Conservation (phyloP, 306 rosid species). For the Gynostemma pentaphyllum region DNA sequence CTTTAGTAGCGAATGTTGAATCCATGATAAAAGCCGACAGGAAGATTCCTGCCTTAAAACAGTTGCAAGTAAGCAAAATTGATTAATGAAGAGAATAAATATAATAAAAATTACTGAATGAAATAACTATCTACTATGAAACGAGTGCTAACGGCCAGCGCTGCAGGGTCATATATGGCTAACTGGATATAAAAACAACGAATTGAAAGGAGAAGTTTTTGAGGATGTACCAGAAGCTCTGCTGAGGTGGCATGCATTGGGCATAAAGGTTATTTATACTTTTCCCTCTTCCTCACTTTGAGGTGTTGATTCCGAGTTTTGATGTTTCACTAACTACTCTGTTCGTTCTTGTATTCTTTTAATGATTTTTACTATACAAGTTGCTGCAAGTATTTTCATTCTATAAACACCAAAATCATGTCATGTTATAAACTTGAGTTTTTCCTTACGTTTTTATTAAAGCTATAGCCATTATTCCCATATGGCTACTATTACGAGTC, state of each 20-base stretch:
- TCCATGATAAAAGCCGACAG: slow-evolving; percentile 95
- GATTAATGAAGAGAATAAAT: not conserved
- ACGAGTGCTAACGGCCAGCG: slow-evolving; percentile 17
- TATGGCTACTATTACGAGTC: not conserved
- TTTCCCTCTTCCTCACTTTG: slow-evolving; percentile 4
- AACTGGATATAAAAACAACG: slow-evolving; percentile 73
- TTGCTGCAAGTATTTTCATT: not conserved
- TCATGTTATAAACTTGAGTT: not conserved
- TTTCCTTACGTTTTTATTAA: not conserved
- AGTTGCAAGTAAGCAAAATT: slow-evolving; percentile 58
- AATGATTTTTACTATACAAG: not conserved
- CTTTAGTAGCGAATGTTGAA: slow-evolving; percentile 70
- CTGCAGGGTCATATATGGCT: slow-evolving; percentile 93
- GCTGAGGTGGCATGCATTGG: slow-evolving; percentile 67
- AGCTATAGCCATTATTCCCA: not conserved
- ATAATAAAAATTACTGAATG: not conserved
- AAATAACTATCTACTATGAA: not conserved
- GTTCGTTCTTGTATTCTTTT: not conserved
- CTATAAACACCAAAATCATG: not conserved
- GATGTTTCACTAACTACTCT: not conserved
- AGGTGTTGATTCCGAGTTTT: not conserved
- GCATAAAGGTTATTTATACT: slow-evolving; percentile 51
- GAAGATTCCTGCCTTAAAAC: slow-evolving; percentile 82
- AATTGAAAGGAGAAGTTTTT: slow-evolving; percentile 72
- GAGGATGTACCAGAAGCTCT: slow-evolving; percentile 91